A percentile compares a stretch with the other conserved stretches of the same genome.
Evolutionary conservation across 1,284 basidiomycete species (phyloP).

Genomic region (Coniferiporia sulphurascens): DNA sequence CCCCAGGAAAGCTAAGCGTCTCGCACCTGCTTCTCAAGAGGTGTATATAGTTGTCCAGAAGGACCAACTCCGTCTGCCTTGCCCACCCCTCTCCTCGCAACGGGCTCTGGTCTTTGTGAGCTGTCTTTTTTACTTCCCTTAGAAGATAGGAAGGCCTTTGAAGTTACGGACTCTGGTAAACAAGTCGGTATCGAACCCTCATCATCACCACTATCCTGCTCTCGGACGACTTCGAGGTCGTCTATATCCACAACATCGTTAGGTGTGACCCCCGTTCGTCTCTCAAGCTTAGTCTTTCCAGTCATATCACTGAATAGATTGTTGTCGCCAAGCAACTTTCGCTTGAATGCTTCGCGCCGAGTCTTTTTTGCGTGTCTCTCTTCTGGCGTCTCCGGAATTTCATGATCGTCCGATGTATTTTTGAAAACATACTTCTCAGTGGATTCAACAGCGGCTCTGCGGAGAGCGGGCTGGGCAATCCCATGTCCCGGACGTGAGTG

Average conservation of each 20-base stretch:
- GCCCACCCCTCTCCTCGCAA: constrained; percentile 32
- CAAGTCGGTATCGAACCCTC: constrained; percentile 3
- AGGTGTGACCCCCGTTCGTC: not conserved
- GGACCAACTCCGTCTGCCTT: constrained; percentile 59
- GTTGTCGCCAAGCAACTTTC: constrained; percentile 47
- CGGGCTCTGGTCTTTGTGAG: constrained; percentile 16
- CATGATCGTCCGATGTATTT: not conserved
- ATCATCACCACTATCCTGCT: constrained; percentile 6
- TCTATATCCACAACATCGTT: constrained; percentile 10
- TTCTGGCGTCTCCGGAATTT: constrained; percentile 7
- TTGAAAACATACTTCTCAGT: constrained; percentile 6
- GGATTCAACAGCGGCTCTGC: not conserved
- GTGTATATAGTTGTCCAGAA: constrained; percentile 75
- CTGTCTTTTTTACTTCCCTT: constrained; percentile 32
- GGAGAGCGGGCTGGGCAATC: not conserved
- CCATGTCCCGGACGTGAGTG: not conserved
- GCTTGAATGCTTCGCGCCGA: constrained; percentile 48
- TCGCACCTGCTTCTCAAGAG: constrained; percentile 75
- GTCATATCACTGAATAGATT: constrained; percentile 26
- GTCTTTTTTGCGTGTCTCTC: constrained; percentile 16
- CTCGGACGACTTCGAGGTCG: constrained; percentile 4
- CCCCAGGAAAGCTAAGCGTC: not conserved
- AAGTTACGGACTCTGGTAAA: constrained; percentile 2
- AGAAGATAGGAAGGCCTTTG: constrained; percentile 35
- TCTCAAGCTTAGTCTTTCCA: not conserved